Base-by-base conservation (phyloP, 1,284 basidiomycete genomes). In the Cryptococcus sp. region DNA sequence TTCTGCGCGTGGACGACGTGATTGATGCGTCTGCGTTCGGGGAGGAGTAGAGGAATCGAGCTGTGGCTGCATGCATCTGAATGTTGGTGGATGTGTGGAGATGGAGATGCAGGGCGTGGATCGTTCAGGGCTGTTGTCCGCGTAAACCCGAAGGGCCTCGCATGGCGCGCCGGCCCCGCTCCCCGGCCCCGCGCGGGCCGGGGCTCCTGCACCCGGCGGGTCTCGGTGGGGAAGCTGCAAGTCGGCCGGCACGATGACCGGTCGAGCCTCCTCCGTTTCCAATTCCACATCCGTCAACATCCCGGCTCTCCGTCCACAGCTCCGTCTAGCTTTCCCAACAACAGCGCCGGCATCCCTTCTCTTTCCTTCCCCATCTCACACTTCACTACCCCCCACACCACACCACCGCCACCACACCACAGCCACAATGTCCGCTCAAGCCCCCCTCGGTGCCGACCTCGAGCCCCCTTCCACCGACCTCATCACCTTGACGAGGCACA, bases 401-500 rank as follows among this genome's bases (percentile, higher is more conserved):
- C 18, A 3, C 16, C 43, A 8, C 35, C 55, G 46, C n/a, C 8
- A 38, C 36, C 40, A 46, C 45, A 46, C 24, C 24, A 35, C 9
- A n/a, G n/a, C 24, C 52, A 62, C 33, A 38, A 63, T 60, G 58
- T 47, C 58, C 36, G 54, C 56, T 51, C 57, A 59, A 50, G 48
- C 57, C 38, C 55, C 53, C 35, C 57, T 59, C 53, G 57, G 57
- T 37, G 51, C 60, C 38, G 72, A 76, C 43, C 86, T 89, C 72
- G 86, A 89, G 66, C 75, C 82, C 56, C 89, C 89, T 63, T 86
- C 81, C 79, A 89, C 88, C 53, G 91, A 95, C 74, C 81, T 95
- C 71, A 89, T 94, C 80, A 95, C 91, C 54, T 84, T 95, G 72
- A 95, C 91, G 59, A 83, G 91, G 60, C 90, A 94, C 81, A 89